A percentile compares a stretch with the other conserved stretches of the same genome.
Conservation (phyloP, 192 early-diverging fungal genomes). For the Geranomyces variabilis region DNA sequence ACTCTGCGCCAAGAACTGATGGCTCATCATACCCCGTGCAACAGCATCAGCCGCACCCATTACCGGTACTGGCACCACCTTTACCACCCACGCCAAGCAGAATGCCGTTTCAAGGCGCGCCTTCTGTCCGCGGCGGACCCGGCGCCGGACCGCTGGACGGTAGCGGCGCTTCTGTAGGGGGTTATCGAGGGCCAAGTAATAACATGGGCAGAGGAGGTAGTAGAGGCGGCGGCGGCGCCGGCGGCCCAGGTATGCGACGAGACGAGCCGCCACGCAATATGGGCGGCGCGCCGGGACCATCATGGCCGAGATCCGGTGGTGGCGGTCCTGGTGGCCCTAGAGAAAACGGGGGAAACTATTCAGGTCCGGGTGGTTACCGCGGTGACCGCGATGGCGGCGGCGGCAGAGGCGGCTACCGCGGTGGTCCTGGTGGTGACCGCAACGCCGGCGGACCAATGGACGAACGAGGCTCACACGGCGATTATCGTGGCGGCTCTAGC, state of each 20-base stretch:
- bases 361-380: conserved; percentile 15
- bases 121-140: background rate
- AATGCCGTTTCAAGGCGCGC: no score
- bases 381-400: conserved; percentile 14
- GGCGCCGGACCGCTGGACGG: background rate
- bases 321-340: background rate
- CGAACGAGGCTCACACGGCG: background rate
- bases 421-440: conserved; percentile 17
- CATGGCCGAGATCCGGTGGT: conserved; percentile 4
- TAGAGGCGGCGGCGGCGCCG: conserved; percentile 6
- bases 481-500: background rate
- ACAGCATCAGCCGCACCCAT: background rate
- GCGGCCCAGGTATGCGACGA: conserved; percentile 4
- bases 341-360: background rate
- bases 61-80: background rate
- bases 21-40: background rate
- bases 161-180: background rate
- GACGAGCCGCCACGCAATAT: background rate
- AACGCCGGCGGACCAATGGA: conserved; percentile 1
- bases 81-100: background rate
- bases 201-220: conserved; percentile 2
- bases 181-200: no score
- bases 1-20: background rate
- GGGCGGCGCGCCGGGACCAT: background rate
- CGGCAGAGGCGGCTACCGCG: conserved; percentile 14